Percentiles rank a stretch among this genome's conserved stretches.
Conservation (phyloP, 179 eudicot genomes). For the Beta macrorhiza region DNA sequence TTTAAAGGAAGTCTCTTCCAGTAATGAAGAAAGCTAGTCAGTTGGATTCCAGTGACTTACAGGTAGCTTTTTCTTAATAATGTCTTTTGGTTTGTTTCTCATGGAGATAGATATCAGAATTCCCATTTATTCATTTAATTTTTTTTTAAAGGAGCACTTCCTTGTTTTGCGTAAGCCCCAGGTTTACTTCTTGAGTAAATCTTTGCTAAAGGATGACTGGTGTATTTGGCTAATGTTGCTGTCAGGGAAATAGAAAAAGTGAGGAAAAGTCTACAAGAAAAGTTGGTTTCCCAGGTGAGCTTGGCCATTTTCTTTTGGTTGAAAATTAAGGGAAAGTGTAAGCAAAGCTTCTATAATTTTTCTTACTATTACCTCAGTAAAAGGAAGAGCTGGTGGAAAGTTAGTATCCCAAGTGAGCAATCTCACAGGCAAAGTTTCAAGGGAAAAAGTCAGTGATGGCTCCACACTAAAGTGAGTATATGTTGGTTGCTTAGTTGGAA, state of each 20-base stretch:
- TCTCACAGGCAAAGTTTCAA: slow-evolving; percentile 43
- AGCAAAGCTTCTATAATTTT: slow-evolving; percentile 11
- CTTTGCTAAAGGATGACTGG: background rate
- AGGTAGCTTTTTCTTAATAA: slow-evolving; percentile 33
- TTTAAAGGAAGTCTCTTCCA: slow-evolving; percentile 74
- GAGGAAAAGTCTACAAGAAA: slow-evolving; percentile 34
- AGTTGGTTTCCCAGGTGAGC: slow-evolving; percentile 64
- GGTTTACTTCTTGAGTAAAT: background rate
- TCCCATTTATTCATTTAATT: background rate
- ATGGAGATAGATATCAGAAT: background rate
- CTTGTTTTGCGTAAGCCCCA: background rate
- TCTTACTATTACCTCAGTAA: slow-evolving; percentile 40
- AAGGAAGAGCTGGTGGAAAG: slow-evolving; percentile 47
- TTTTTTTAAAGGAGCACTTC: background rate
- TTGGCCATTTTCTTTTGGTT: slow-evolving; percentile 1
- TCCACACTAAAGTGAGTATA: slow-evolving; percentile 51
- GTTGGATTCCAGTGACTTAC: slow-evolving; percentile 28
- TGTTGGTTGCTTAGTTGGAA: background rate
- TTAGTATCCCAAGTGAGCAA: slow-evolving; percentile 45
- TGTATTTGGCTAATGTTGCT: slow-evolving; percentile 17
- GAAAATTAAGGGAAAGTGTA: slow-evolving; percentile 15
- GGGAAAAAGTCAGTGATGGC: slow-evolving; percentile 58
- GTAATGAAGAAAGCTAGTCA: slow-evolving; percentile 43
- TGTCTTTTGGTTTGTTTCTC: background rate
- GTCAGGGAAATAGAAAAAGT: slow-evolving; percentile 48